Evolutionary conservation across 805 yeast species (phyloP), one percentile per base, ranked within the genome.

Genomic region (Yarrowia bubula): DNA sequence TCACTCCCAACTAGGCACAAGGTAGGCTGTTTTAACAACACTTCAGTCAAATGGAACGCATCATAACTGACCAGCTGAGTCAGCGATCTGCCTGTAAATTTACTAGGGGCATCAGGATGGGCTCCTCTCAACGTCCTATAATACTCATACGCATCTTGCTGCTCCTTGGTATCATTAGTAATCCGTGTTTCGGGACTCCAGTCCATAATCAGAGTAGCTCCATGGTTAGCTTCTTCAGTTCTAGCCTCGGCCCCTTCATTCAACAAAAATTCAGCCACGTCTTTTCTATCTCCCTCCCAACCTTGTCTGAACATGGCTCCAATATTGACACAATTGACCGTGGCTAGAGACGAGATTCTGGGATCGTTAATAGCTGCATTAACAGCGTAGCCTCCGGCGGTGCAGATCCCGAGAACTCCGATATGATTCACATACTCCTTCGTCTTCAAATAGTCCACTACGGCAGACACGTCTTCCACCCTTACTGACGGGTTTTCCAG

Each of bases 381-480:
- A n/a, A 53, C 18, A 31, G 57, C 22, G 53, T 68, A 68, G 28
- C 68, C 68, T 6, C 70, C 70, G 11, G 62, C 53, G 0, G 62
- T 66, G 31, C 70, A 68, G 32, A 68, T 57, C 0, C 70, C 70
- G 7, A 68, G 60, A 0, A 46, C 62, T n/a, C 67, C 65, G 15
- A 66, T 57, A 3, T 67, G 37, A 14, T 62, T 66, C 3, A 66
- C 63, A 46, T 43, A 65, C 0, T 37, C 32, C 7, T 50, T 65
- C 1, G 65, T 65, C 15, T 28, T 17, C 22, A 65, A 44, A 13
- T 58, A 67, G 39, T 64, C 67, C 4, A 67, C 53, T 8, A 46
- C 66, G 10, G 51, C 62, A 11, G 51, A 31, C 31, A 65, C n/a
- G 41, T 68, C 70, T 50, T 64, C 66, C 3, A 64, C 67, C 1